Conservation (phyloP, 805 yeast genomes). For the Torulaspora indica region DNA sequence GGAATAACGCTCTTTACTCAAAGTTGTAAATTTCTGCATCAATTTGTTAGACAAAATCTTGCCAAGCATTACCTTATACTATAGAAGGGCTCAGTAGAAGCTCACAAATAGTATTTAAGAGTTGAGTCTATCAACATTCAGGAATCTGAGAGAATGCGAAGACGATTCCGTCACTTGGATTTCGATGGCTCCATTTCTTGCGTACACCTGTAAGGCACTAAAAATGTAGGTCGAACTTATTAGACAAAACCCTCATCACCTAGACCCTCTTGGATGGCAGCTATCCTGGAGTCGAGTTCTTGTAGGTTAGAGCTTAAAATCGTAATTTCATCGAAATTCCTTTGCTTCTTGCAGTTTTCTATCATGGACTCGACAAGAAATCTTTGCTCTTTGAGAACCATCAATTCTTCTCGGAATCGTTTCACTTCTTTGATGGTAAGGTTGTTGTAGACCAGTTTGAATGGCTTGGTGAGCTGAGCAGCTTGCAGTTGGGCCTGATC, state of each 20-base stretch:
- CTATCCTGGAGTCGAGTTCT: conserved; percentile 52
- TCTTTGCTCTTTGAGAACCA: conserved; percentile 83
- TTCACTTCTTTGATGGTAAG: conserved; percentile 52
- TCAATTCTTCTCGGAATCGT: conserved; percentile 61
- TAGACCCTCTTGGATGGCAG: conserved; percentile 43
- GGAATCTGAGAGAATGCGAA: no score
- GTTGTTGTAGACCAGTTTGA: conserved; percentile 29
- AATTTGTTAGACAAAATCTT: background rate
- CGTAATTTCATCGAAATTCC: conserved; percentile 73
- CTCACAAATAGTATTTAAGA: no score
- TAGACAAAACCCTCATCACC: conserved; percentile 49
- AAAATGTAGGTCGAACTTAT: background rate
- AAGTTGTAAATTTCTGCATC: background rate
- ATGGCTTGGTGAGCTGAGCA: conserved; percentile 14
- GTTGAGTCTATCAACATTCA: no score
- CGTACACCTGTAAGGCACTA: background rate
- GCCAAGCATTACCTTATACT: background rate
- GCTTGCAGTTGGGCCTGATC: conserved; percentile 3
- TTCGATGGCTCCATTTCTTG: background rate
- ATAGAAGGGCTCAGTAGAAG: background rate
- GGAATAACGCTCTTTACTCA: background rate
- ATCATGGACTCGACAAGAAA: conserved; percentile 66
- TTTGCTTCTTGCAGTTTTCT: conserved; percentile 52
- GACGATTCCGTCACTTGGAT: no score
- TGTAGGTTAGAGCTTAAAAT: conserved; percentile 53